These are phyloP conservation scores for Cladosporium colombiae DNA, from an alignment of 2,329 filamentous ascomycete genomes.

Conservation along the genomic window DNA sequence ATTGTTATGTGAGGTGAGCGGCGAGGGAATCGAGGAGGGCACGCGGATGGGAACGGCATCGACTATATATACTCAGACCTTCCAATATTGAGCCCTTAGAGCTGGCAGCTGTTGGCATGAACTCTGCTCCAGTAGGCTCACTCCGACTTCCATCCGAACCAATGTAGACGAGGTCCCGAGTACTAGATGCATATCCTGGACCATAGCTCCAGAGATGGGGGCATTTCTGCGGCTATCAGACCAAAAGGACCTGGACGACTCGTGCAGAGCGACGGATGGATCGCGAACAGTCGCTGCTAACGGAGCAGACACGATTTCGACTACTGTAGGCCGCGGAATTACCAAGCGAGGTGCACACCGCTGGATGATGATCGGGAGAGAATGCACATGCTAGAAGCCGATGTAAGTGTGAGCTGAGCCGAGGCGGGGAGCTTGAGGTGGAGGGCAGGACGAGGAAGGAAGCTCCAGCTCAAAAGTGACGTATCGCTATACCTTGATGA, in stretches of 20 bases:
- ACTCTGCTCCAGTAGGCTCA: neutral
- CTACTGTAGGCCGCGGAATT: too few species aligned
- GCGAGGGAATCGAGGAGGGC: neutral
- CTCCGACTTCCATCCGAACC: neutral
- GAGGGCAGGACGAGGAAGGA: too few species aligned
- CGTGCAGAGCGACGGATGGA: too few species aligned
- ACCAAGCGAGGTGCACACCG: too few species aligned
- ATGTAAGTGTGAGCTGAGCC: neutral
- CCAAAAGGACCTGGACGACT: too few species aligned
- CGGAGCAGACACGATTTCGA: too few species aligned
- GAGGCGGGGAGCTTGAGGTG: neutral
- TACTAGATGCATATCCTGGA: neutral
- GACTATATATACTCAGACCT: neutral
- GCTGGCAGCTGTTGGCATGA: neutral
- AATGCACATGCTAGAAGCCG: neutral
- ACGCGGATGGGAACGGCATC: neutral
- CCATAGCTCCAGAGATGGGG: neutral
- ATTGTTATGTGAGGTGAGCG: neutral
- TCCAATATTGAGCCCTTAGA: neutral
- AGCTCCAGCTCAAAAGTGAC: too few species aligned
- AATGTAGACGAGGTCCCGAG: neutral
- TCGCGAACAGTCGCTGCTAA: too few species aligned
- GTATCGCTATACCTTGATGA: neutral
- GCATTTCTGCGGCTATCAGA: too few species aligned
- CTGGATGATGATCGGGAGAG: neutral